Percentiles rank a stretch among this genome's conserved stretches.
These are phyloP conservation scores for Fagopyrum homotropicum DNA, from an alignment of 148 eudicot genomes.

Conservation along the genomic window DNA sequence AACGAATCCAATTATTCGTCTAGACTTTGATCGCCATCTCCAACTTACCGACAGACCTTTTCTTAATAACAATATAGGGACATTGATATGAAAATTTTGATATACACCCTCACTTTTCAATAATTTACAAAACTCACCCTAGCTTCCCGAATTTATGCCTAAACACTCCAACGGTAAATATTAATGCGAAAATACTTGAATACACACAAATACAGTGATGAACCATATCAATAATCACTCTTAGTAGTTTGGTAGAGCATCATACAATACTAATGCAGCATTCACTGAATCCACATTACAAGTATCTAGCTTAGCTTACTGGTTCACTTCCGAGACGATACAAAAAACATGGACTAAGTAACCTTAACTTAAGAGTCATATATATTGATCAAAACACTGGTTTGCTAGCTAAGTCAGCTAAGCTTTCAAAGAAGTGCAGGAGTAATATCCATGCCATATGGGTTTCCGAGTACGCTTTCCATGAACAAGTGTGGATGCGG, in stretches of 20 bases:
- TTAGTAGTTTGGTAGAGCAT: neutral
- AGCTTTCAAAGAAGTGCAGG: conserved; percentile 45
- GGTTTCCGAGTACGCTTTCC: conserved; percentile 65
- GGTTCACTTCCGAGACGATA: neutral
- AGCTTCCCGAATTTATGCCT: too few relatives aligned
- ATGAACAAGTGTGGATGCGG: conserved; percentile 27
- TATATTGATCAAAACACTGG: neutral
- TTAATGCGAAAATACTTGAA: too few relatives aligned
- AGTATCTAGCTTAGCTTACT: neutral
- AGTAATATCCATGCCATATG: conserved; percentile 74
- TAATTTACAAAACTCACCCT: too few relatives aligned
- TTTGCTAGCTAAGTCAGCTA: neutral
- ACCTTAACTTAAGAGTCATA: neutral
- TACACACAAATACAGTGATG: too few relatives aligned
- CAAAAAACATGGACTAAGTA: neutral
- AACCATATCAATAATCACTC: neutral
- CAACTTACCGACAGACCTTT: too few relatives aligned
- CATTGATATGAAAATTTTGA: too few relatives aligned
- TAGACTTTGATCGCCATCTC: too few relatives aligned
- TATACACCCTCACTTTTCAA: too few relatives aligned
- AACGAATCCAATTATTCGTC: too few relatives aligned
- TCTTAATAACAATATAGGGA: too few relatives aligned
- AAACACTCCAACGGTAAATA: too few relatives aligned
- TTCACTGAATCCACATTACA: neutral
- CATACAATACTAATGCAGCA: neutral